These are phyloP conservation scores for Strobilomyces confusus DNA, from an alignment of 768 basidiomycete genomes.

Conservation along the genomic window DNA sequence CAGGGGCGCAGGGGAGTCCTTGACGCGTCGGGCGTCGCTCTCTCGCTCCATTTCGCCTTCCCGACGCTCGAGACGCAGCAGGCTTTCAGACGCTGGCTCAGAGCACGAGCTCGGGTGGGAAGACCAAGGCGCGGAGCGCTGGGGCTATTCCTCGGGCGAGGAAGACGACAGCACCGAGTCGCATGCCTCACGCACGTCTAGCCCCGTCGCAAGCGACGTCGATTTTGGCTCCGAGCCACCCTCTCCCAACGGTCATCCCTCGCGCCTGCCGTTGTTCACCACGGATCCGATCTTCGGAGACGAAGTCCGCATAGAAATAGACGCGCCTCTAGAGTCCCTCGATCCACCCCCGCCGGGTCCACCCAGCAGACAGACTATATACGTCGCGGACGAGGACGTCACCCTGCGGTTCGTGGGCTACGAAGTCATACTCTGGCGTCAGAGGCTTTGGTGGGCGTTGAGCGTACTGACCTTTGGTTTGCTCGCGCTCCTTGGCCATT, in stretches of 20 bases:
- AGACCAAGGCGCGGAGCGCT: slow-evolving; percentile 68
- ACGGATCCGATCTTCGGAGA: slow-evolving; percentile 81
- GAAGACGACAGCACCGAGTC: slow-evolving; percentile 50
- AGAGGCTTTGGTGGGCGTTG: slow-evolving; percentile 64
- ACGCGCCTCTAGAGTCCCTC: slow-evolving; percentile 53
- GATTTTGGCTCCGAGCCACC: slow-evolving; percentile 70
- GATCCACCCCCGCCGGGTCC: slow-evolving; percentile 77
- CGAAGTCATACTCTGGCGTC: slow-evolving; percentile 59
- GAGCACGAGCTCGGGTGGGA: slow-evolving; percentile 54
- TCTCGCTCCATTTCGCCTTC: slow-evolving; percentile 53
- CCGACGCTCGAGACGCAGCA: slow-evolving; percentile 44
- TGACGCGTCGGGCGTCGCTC: slow-evolving; percentile 49
- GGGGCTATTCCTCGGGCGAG: slow-evolving; percentile 91
- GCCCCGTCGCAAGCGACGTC: slow-evolving; percentile 49
- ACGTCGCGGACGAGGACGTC: slow-evolving; percentile 86
- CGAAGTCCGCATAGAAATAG: slow-evolving; percentile 81
- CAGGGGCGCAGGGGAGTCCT: slow-evolving; percentile 39
- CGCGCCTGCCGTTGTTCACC: slow-evolving; percentile 62
- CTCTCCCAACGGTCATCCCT: slow-evolving; percentile 42
- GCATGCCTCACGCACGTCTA: slow-evolving; percentile 16
- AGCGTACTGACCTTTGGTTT: slow-evolving; percentile 69
- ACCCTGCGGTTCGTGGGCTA: slow-evolving; percentile 87
- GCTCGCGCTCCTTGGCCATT: slow-evolving; percentile 80
- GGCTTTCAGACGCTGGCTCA: slow-evolving; percentile 54
- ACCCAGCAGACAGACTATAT: slow-evolving; percentile 81